Evolutionary conservation across 768 basidiomycete species (phyloP).

Genomic region (Phlebiopsis gigantea): DNA sequence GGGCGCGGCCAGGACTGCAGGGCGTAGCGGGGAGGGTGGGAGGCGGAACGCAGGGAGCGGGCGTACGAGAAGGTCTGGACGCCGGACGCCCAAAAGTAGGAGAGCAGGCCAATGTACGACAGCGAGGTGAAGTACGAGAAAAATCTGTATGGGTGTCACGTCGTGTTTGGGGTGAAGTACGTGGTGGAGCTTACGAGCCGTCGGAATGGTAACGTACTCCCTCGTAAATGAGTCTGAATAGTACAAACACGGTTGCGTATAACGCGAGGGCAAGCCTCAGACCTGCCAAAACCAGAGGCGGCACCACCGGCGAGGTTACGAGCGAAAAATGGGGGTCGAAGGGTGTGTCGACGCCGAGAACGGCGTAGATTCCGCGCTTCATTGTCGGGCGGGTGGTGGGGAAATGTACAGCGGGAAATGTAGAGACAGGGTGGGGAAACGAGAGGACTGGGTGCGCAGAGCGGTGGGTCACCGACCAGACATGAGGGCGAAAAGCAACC

Average conservation of each 20-base stretch:
- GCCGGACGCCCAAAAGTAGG: conserved; percentile 58
- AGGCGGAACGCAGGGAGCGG: conserved; percentile 4
- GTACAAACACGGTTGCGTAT: conserved; percentile 40
- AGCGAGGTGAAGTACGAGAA: conserved; percentile 64
- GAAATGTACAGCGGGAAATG: not conserved
- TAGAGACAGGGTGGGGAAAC: not conserved
- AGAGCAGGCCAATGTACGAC: conserved; percentile 53
- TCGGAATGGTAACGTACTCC: conserved; percentile 26
- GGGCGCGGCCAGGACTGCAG: conserved; percentile 54
- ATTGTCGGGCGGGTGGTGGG: not conserved
- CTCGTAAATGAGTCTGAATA: conserved; percentile 35
- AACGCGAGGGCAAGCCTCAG: conserved; percentile 44
- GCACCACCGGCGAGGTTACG: conserved; percentile 47
- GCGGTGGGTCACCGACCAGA: not conserved
- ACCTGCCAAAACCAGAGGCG: conserved; percentile 37
- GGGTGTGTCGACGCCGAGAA: conserved; percentile 32
- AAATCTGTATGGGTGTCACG: conserved; percentile 33
- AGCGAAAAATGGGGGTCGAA: conserved; percentile 35
- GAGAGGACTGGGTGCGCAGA: not conserved
- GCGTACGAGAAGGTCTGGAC: conserved; percentile 48
- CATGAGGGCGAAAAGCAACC: not conserved
- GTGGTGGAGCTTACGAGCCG: conserved; percentile 25
- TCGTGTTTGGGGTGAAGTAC: not conserved
- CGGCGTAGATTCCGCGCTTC: conserved; percentile 10
- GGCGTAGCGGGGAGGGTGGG: conserved; percentile 35